Evolutionary conservation across 495 filamentous ascomycete genomes (phyloP), one percentile per base, ranked within the genome.

Genomic region (Aspergillus sclerotiicarbonarius): DNA sequence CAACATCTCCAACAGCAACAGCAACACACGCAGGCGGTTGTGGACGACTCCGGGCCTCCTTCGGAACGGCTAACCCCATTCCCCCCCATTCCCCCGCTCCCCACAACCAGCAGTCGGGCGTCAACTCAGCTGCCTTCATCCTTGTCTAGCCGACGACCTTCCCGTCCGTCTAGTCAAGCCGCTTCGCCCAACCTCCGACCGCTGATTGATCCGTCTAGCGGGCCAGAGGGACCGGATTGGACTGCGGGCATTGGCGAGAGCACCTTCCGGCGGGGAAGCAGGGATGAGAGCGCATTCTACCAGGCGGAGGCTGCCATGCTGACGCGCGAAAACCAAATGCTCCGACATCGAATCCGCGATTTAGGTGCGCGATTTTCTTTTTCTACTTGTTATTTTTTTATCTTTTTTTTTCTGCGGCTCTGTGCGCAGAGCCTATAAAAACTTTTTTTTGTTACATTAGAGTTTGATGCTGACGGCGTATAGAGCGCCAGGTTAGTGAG

Each of bases 281-380:
- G 89, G 21, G 91, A 95, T 67, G 92, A 96, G 67, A 84, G 82
- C 59, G 85, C 89, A 15, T 96, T 90, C 70, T 96, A 96, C 60
- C 91, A 96, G 69, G 90, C 92, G 3, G 94, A 98, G 73, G 92
- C 90, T 3, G 85, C 90, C 62, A 93, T 85, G 76, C 75, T 98
- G 60, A 80, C 83, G 18, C 80, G 94, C 44, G 94, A 98, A 76
- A 98, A 98, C 65, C 90, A 95, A 70, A 95, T 98, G 88, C 76
- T 98, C 55, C 86, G 86, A 53, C 81, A 86, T 65, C 82, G 94
- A 50, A 91, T 96, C 48, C 83, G 90, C 35, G 93, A 96, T 66
- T 76, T 98, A 56, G 74, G 74, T 77, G 66, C 66, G 73, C 57
- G 31, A 37, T 57, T 43, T 55, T 52, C n/a, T n/a, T 35, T 35